Base-by-base conservation (phyloP, 1,284 basidiomycete genomes). In the Cutaneotrichosporon sp. region DNA sequence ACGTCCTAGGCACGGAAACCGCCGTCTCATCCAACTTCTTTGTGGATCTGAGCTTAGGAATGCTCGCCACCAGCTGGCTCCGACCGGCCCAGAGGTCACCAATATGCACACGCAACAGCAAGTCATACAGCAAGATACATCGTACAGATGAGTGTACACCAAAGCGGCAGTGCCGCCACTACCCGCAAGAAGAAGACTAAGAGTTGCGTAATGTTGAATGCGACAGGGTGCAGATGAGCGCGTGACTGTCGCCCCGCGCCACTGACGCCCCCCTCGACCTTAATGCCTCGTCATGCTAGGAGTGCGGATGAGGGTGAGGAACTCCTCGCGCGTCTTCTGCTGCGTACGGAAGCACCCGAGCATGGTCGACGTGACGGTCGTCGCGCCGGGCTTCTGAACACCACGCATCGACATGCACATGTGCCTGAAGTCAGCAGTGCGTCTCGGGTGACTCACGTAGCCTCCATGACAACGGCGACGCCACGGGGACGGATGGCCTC, bases 321-420 rank as follows among this genome's bases (percentile, higher is more conserved):
- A 77, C 70, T 99, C 97, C 81, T 97, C 96, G 47, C 97, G 86
- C 30, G 97, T 99, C 83, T 99, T 99, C 80, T 97, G 93, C 71
- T 94, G 90, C 14, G 91, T 90, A 62, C 97, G 87, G 86, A 99
- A 99, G 75, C 92, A 97, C 13, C 97, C 97, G 61, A 98, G 84
- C 97, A 99, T 99, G 72, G 95, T 97, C n/a, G 91, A 95, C 1
- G 97, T 99, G 38, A 97, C 91, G 0, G 97, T 99, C 22, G 90
- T 87, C 8, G 96, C 87, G 32, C 97, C 96, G 2, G 96, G 96
- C 81, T 99, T 99, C 81, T 99, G 97, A 1, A 99, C 97, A 49
- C 97, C 97, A 65, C 97, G 89, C 95, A 99, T 99, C 1, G 95
- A 94, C 97, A 99, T 99, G 79, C 97, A 99, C 82, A 99, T 86